Percentiles rank a stretch among this genome's conserved stretches.
These are phyloP conservation scores for Lobulomyces angularis DNA, from an alignment of 192 early-diverging fungal species.

Conservation along the genomic window DNA sequence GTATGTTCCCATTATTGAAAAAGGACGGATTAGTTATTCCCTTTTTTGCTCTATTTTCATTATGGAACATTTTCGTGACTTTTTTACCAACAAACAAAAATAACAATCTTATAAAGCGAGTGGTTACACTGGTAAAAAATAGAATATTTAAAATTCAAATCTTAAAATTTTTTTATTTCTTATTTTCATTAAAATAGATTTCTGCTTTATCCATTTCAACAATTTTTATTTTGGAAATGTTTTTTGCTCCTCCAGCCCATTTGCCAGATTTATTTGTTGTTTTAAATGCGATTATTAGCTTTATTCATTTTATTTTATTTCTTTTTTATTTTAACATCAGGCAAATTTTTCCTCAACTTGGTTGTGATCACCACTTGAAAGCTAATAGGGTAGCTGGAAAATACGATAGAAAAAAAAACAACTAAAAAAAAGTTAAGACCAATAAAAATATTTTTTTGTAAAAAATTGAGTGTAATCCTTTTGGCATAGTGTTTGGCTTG, in stretches of 20 bases:
- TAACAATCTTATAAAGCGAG: conserved; percentile 8
- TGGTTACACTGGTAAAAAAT: neutral
- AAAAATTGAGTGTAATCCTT: too few species aligned
- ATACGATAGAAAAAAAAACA: too few species aligned
- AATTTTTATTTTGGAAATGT: conserved; percentile 29
- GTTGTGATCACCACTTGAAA: too few species aligned
- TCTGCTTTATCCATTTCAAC: conserved; percentile 2
- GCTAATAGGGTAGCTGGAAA: too few species aligned
- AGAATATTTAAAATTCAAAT: neutral
- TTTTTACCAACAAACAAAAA: conserved; percentile 9
- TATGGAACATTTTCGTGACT: conserved; percentile 65
- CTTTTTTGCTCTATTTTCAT: conserved; percentile 48
- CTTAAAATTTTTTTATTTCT: neutral
- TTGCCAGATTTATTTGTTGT: conserved; percentile 78
- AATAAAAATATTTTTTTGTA: too few species aligned
- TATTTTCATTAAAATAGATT: neutral
- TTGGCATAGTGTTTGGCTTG: too few species aligned
- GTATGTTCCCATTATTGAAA: conserved; percentile 78
- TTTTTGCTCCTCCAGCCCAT: conserved; percentile 46
- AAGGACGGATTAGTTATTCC: conserved; percentile 60
- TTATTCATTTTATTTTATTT: conserved; percentile 51
- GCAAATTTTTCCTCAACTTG: too few species aligned
- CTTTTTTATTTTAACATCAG: conserved; percentile 66
- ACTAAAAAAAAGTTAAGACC: too few species aligned
- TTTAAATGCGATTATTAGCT: conserved; percentile 58